Evolutionary conservation across 2,329 filamentous ascomycete genomes (phyloP), one percentile per base, ranked within the genome.

Genomic region (Cylindrodendrum hubeiense): DNA sequence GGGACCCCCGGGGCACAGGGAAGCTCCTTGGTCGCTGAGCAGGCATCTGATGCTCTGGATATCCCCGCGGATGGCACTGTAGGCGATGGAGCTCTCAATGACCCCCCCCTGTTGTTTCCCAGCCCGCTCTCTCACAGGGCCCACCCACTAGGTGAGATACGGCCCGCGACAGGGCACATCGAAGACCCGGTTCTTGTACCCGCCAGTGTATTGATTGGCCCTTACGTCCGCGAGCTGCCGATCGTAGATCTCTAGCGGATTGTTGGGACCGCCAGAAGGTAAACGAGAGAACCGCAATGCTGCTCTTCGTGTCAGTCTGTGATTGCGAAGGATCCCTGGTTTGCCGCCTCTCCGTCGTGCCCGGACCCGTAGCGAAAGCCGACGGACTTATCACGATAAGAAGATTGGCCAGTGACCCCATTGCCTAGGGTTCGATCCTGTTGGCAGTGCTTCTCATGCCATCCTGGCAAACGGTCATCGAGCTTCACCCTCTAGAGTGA

Each of bases 191-290:
- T 56, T 52, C 24, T 62, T 49, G 60, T 66, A 54, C 53, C 60
- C 57, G 53, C 21, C 24, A 17, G 17, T 12, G 5, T 19, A 15
- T 44, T 65, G 46, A 64, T 64, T 60, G 60, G 50, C 28, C 50
- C 41, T 41, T 47, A 52, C 43, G 46, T 44, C 43, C 52, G 60
- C 51, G 57, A 66, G 44, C 57, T 41, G 53, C 21, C 53, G 66
- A 68, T 66, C 52, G 41, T 19, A 66, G 66, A 63, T 64, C 69
- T 39, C 24, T 65, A 51, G 50, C 49, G 63, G 58, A 54, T 63
- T 58, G 58, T 57, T 55, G 58, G 58, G 59, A 65, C 55, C 37
- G 52, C 55, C 47, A 22, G 46, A 43, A 44, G 19, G 26, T 41
- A 44, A 46, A 37, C 41, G 43, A 26, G 30, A 39, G 26, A 58